A percentile compares a stretch with the other conserved stretches of the same genome.
Conservation (phyloP, 139 green algal genomes). For the Chlorella ohadii region DNA sequence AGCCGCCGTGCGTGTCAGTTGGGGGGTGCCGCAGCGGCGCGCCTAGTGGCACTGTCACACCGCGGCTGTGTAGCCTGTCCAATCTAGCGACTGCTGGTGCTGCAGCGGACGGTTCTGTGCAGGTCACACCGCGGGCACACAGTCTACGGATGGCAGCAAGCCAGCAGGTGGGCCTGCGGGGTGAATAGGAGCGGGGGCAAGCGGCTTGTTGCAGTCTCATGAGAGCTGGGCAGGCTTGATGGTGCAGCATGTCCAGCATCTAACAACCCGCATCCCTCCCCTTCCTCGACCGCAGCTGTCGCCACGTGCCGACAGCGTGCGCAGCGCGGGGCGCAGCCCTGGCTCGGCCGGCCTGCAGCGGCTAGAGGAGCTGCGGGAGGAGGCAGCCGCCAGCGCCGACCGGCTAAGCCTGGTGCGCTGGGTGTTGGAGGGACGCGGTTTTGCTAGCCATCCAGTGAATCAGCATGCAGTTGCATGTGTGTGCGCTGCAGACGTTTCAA, state of each 20-base stretch:
- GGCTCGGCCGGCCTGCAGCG: neutral
- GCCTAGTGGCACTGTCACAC: slow-evolving; percentile 10
- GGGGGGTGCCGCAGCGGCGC: neutral
- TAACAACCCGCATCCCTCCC: neutral
- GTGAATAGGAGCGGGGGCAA: neutral
- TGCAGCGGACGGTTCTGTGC: neutral
- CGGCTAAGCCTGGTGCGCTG: neutral
- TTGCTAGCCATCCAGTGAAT: too few species aligned
- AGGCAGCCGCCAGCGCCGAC: neutral
- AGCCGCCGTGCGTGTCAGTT: neutral
- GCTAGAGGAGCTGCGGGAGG: slow-evolving; percentile 14
- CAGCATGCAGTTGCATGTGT: too few species aligned
- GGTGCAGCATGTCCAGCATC: too few species aligned
- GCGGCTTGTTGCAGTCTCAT: too few species aligned
- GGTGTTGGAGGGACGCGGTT: too few species aligned
- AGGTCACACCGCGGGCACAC: slow-evolving; percentile 1
- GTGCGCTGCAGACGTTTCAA: too few species aligned
- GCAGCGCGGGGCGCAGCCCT: neutral
- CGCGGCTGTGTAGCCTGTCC: slow-evolving; percentile 1
- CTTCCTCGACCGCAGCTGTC: neutral
- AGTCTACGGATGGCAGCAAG: neutral
- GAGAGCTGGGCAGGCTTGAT: too few species aligned
- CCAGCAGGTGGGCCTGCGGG: neutral
- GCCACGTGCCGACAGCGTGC: neutral
- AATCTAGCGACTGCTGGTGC: neutral